Base-by-base conservation (phyloP, 2,329 filamentous ascomycete genomes). In the Pseudovirgaria hyperparasitica region DNA sequence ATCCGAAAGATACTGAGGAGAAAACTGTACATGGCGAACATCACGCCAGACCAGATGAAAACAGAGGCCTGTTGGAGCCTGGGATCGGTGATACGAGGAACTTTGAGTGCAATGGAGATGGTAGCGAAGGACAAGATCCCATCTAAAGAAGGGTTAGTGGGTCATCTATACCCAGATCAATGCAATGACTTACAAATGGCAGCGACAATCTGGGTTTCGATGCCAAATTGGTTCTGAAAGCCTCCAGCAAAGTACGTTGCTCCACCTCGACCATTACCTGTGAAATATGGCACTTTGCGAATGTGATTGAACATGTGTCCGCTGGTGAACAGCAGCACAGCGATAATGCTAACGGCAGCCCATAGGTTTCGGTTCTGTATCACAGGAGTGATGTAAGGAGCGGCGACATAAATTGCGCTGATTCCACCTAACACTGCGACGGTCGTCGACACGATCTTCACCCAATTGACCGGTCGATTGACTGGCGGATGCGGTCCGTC, bases 291-390 rank as follows among this genome's bases (percentile, higher is more conserved):
- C 3, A 92, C 82, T 54, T 90, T 87, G 42, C 92, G 74, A 48
- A 98, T 98, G 50, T 94, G 86, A 57, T 96, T 98, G 69, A 92
- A 98, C 92, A 98, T 98, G 58, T 96, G 86, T 20, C 90, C 92
- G 43, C 81, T 90, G 24, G 80, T 94, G 60, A 96, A 98, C 31
- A 94, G 65, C 22, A 98, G 70, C 36, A 98, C 86, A 9, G 76
- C 67, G 45, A 96, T 85, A 40, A 98, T 63, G 55, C 81, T 92
- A 45, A 92, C 57, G 13, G 81, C 82, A 14, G 87, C 86, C 90
- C 90, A 98, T 11, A 96, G 60, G 46, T 92, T 96, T 41, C 87
- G 79, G 63, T 79, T 94, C 54, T 85, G 82, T 19, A 94, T 54
- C 33, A 94, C 46, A 3, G 87, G 87, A 8, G 87, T 50, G 9